Evolutionary conservation across 192 early-diverging fungal species (phyloP).

Genomic region (Phycomyces nitens): DNA sequence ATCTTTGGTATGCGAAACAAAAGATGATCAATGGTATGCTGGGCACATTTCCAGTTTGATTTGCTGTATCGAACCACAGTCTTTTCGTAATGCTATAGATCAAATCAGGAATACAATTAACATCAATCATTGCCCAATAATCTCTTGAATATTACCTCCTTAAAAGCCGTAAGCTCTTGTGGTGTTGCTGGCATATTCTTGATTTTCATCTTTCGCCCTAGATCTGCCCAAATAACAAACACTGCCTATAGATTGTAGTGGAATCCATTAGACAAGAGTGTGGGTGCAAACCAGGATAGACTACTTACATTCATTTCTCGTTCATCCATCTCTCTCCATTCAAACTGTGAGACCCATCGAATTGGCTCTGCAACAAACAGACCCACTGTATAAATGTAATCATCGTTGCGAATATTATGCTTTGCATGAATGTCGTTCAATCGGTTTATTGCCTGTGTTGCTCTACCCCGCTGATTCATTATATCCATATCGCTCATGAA

Average conservation of each 20-base stretch:
- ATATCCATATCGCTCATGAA: conserved; percentile 21
- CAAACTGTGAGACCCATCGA: conserved; percentile 29
- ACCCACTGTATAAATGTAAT: conserved; percentile 40
- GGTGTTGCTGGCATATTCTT: conserved; percentile 37
- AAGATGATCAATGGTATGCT: conserved; percentile 22
- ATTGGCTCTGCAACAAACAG: conserved; percentile 36
- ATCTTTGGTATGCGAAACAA: conserved; percentile 5
- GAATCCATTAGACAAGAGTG: too few relatives aligned
- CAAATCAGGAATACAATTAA: background rate
- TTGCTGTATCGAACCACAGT: conserved; percentile 14
- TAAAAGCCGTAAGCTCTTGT: conserved; percentile 23
- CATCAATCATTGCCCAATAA: conserved; percentile 9
- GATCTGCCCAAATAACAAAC: conserved; percentile 26
- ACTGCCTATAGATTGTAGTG: conserved; percentile 24
- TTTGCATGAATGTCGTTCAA: conserved; percentile 45
- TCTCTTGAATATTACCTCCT: conserved; percentile 30
- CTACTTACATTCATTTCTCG: conserved; percentile 43
- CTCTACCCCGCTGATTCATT: conserved; percentile 18
- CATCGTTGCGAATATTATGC: conserved; percentile 42
- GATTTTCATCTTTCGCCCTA: conserved; percentile 40
- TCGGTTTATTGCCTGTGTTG: conserved; percentile 22
- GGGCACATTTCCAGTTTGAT: conserved; percentile 24
- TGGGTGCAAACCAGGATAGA: background rate
- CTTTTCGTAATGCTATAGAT: conserved; percentile 27
- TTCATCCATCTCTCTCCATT: conserved; percentile 37